These are phyloP conservation scores for Fraxinus platypoda DNA, from an alignment of 305 asterid species.

Conservation along the genomic window DNA sequence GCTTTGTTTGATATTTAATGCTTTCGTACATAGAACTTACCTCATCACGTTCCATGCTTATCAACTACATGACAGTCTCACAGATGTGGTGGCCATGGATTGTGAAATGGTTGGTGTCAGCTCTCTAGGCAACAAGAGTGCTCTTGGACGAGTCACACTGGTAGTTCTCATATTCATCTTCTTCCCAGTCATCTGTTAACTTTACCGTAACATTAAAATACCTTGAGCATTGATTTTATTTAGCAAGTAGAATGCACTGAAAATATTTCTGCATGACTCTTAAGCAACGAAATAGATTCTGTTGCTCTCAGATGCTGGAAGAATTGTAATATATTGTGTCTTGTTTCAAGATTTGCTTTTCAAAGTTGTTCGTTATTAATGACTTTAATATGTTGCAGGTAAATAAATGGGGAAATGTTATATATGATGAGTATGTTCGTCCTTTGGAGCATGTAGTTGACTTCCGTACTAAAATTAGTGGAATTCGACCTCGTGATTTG, in stretches of 20 bases:
- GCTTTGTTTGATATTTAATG: slow-evolving; percentile 3
- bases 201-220: neutral
- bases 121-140: slow-evolving; percentile 71
- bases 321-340: neutral
- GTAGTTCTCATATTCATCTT: slow-evolving; percentile 40
- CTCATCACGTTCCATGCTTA: slow-evolving; percentile 7
- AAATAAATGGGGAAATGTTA: slow-evolving; percentile 80
- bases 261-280: neutral
- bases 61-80: slow-evolving; percentile 46
- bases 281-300: neutral
- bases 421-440: slow-evolving; percentile 83
- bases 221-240: slow-evolving; percentile 5
- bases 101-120: slow-evolving; percentile 98
- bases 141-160: slow-evolving; percentile 90
- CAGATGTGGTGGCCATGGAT: slow-evolving; percentile 83
- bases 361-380: slow-evolving; percentile 8
- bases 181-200: slow-evolving; percentile 6
- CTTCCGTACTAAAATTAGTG: slow-evolving; percentile 91
- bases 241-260: neutral
- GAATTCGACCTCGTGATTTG: slow-evolving; percentile 81
- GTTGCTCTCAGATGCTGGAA: slow-evolving; percentile 1
- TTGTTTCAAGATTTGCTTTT: neutral
- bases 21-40: slow-evolving; percentile 6
- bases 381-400: slow-evolving; percentile 52
- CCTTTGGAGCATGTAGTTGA: slow-evolving; percentile 80